Percentiles rank a stretch among this genome's conserved stretches.
Conservation (phyloP, 2,329 filamentous ascomycete genomes). For the Stemphylium lycopersici region DNA sequence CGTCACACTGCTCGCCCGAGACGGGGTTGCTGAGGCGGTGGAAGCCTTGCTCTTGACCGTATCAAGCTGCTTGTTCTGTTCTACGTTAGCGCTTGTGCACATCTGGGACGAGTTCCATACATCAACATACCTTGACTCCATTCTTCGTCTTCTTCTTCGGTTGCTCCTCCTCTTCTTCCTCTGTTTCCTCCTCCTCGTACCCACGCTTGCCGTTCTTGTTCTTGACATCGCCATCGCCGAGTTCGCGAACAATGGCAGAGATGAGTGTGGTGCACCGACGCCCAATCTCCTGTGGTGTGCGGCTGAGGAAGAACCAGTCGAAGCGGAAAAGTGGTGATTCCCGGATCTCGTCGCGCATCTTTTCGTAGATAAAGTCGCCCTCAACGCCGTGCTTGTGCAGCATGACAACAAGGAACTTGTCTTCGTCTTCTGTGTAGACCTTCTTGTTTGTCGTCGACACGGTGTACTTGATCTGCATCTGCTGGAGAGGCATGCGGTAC, state of each 20-base stretch:
- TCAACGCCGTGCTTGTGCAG: conserved; percentile 92
- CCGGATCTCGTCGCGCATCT: conserved; percentile 95
- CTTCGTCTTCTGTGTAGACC: conserved; percentile 98
- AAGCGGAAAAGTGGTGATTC: conserved; percentile 95
- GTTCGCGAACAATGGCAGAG: conserved; percentile 93
- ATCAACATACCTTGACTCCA: conserved; percentile 75
- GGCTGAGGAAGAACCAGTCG: conserved; percentile 98
- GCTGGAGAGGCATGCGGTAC: conserved; percentile 96
- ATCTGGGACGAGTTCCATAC: accelerated
- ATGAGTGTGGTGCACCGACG: conserved; percentile 92
- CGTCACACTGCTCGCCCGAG: conserved; percentile 84
- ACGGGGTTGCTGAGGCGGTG: conserved; percentile 75
- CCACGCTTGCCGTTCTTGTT: conserved; percentile 74
- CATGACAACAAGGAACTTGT: conserved; percentile 91
- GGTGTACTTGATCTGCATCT: conserved; percentile 98
- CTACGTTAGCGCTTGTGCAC: conserved; percentile 19
- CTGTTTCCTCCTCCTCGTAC: conserved; percentile 85
- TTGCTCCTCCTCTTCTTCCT: conserved; percentile 76
- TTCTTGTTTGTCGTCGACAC: conserved; percentile 99
- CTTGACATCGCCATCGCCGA: conserved; percentile 67
- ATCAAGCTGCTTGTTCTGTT: conserved; percentile 90
- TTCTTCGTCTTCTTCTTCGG: conserved; percentile 95
- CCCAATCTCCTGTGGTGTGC: conserved; percentile 90
- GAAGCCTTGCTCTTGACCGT: conserved; percentile 80
- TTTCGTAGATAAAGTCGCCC: conserved; percentile 86